Conservation (phyloP, 345 rosid species). For the Triadica sebifera region DNA sequence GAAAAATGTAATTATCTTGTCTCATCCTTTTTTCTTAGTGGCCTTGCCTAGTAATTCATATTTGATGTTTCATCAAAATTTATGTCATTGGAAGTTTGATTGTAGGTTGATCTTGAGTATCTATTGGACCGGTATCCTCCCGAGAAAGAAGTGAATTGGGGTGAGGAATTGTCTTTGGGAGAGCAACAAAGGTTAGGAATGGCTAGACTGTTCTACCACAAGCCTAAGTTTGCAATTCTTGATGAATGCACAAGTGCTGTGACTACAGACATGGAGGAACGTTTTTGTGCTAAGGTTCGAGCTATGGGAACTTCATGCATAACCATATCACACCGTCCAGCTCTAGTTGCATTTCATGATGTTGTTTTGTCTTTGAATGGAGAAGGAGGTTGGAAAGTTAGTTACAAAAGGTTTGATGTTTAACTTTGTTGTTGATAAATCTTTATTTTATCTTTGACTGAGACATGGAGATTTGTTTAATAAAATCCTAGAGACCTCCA, state of each 20-base stretch:
- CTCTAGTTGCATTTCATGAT: conserved; percentile 95
- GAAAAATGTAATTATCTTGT: conserved; percentile 63
- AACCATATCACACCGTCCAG: conserved; percentile 99
- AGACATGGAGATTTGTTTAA: conserved; percentile 14
- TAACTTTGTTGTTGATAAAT: conserved; percentile 8
- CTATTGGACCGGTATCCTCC: conserved; percentile 88
- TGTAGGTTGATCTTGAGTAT: conserved; percentile 92
- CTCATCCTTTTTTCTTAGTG: not conserved
- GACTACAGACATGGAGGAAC: conserved; percentile 98
- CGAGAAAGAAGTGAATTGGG: conserved; percentile 92
- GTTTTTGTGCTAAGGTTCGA: conserved; percentile 92
- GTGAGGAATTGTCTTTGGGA: conserved; percentile 92
- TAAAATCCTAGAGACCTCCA: conserved; percentile 34
- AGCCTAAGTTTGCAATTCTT: conserved; percentile 99
- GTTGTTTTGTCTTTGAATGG: conserved; percentile 93
- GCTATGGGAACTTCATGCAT: conserved; percentile 99
- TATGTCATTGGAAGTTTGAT: conserved; percentile 1
- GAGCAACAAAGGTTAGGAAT: conserved; percentile 99
- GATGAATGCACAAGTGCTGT: conserved; percentile 99
- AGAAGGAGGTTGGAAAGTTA: conserved; percentile 94
- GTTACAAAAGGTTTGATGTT: conserved; percentile 64
- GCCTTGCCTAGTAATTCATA: not conserved
- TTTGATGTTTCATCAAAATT: not conserved
- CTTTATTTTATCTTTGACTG: conserved; percentile 1
- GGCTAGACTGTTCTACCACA: conserved; percentile 97